Percentiles rank a stretch among this genome's conserved stretches.
These are phyloP conservation scores for Diospyros kaki DNA, from an alignment of 148 eudicot genomes.

Conservation along the genomic window DNA sequence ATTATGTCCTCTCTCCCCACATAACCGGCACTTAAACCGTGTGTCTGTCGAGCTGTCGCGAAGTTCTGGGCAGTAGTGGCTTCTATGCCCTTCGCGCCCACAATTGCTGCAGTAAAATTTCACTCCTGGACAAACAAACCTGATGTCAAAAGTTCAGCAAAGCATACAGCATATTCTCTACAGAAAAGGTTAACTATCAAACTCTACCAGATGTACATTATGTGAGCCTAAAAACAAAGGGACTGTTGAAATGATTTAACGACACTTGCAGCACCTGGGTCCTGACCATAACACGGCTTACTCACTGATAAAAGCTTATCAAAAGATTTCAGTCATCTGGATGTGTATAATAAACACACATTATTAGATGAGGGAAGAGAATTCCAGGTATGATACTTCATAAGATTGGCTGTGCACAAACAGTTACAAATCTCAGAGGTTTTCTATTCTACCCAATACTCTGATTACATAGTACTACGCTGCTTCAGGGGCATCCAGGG, in stretches of 20 bases:
- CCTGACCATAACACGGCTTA: not conserved
- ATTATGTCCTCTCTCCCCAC: conserved; percentile 81
- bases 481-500: no score
- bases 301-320: not conserved
- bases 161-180: not conserved
- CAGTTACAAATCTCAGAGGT: no score
- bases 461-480: no score
- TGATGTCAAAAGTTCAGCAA: not conserved
- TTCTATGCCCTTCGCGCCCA: conserved; percentile 89
- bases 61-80: conserved; percentile 68
- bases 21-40: conserved; percentile 56
- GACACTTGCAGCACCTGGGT: not conserved
- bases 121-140: conserved; percentile 38
- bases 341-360: no score
- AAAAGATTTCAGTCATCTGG: no score
- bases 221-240: not conserved
- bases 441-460: no score
- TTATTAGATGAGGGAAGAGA: no score
- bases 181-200: not conserved
- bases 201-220: not conserved
- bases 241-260: not conserved
- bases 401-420: no score
- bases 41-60: conserved; percentile 24
- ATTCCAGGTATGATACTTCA: no score
- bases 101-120: conserved; percentile 71